phyloP scores from a whole-genome alignment of 768 basidiomycete genomes.

The Cystofilobasidium ferigula region DNA sequence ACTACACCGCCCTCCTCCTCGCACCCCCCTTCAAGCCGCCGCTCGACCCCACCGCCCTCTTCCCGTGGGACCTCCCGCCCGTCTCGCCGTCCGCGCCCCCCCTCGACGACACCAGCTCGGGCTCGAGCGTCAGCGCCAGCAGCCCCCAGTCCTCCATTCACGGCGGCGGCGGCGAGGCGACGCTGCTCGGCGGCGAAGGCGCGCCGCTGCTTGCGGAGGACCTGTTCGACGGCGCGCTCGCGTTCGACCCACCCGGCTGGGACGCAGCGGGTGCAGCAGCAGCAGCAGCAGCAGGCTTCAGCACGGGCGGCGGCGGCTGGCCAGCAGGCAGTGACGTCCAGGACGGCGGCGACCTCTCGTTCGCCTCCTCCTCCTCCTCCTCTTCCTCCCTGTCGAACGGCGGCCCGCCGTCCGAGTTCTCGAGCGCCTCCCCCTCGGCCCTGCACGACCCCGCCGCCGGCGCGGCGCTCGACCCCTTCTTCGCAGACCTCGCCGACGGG shows the following conservation, averaged over 20 bases:
- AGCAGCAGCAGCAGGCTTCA: no score
- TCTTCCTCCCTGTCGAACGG: no score
- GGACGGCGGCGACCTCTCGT: neutral
- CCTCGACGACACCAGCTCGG: no score
- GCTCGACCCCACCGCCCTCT: neutral
- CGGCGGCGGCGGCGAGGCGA: neutral
- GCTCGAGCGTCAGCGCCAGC: neutral
- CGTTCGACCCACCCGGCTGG: neutral
- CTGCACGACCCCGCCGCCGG: no score
- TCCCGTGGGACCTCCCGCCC: neutral
- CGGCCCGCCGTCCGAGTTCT: no score
- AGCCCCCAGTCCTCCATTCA: neutral
- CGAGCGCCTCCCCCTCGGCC: no score
- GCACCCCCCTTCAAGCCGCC: neutral
- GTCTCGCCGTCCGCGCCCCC: neutral
- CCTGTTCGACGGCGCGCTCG: neutral
- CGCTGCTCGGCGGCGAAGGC: neutral
- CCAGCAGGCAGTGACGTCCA: neutral
- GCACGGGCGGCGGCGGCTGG: neutral
- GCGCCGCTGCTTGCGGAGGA: neutral
- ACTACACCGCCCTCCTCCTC: neutral
- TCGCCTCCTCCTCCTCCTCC: neutral
- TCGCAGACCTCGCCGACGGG: neutral
- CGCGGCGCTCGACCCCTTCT: neutral
- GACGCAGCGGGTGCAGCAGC: no score